Conservation (phyloP, 805 yeast genomes). For the Priceomyces castillae region DNA sequence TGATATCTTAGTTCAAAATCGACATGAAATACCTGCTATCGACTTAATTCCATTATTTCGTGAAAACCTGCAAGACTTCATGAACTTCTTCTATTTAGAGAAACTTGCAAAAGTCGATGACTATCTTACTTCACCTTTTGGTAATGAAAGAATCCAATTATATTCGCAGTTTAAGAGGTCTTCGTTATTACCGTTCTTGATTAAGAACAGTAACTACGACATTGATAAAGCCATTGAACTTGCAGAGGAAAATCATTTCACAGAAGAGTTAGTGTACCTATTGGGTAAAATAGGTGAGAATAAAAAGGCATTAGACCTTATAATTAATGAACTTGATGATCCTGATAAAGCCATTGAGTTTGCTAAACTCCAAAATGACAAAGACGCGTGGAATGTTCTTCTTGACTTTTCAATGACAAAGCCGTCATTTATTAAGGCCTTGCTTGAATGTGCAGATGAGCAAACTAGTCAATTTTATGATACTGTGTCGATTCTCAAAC, state of each 20-base stretch:
- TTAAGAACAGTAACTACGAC: constrained; percentile 58
- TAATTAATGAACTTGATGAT: constrained; percentile 73
- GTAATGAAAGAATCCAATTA: constrained; percentile 63
- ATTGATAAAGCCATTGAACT: constrained; percentile 66
- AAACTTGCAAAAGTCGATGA: constrained; percentile 56
- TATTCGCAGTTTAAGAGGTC: constrained; percentile 60
- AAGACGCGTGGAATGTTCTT: constrained; percentile 78
- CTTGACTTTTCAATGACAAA: constrained; percentile 66
- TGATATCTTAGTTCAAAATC: constrained; percentile 54
- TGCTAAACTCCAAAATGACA: constrained; percentile 64
- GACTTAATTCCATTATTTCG: constrained; percentile 49
- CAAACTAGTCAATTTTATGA: constrained; percentile 44
- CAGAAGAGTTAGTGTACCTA: constrained; percentile 75
- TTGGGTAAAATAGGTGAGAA: constrained; percentile 82
- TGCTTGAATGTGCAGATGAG: constrained; percentile 67
- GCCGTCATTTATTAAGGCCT: constrained; percentile 73
- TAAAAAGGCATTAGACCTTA: constrained; percentile 68
- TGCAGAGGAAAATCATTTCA: constrained; percentile 53
- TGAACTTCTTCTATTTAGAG: constrained; percentile 66
- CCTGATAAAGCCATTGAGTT: constrained; percentile 79
- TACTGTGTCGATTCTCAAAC: constrained; percentile 64
- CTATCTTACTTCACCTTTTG: constrained; percentile 52
- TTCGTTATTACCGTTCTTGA: constrained; percentile 59
- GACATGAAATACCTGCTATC: constrained; percentile 62
- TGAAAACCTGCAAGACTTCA: constrained; percentile 39